These are phyloP conservation scores for Scleroderma bovista DNA, from an alignment of 768 basidiomycete species.

Conservation along the genomic window DNA sequence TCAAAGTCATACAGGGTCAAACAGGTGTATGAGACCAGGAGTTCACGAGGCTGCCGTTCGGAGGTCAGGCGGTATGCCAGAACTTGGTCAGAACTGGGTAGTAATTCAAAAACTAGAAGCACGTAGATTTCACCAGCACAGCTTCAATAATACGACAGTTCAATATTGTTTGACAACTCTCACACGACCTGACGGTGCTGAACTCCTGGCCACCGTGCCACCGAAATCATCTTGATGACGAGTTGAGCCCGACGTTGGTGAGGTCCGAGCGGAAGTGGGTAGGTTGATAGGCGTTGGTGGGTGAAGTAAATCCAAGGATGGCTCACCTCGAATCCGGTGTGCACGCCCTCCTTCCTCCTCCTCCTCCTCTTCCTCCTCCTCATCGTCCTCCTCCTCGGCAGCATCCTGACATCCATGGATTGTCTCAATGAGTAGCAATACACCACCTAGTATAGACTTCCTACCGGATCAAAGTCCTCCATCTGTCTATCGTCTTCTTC, in stretches of 20 bases:
- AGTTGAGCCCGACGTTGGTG: slow-evolving; percentile 45
- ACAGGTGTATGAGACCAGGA: too few species aligned
- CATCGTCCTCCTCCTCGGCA: slow-evolving; percentile 52
- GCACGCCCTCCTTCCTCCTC: slow-evolving; percentile 22
- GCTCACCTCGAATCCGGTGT: slow-evolving; percentile 32
- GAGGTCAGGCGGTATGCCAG: too few species aligned
- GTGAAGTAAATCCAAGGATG: slow-evolving; percentile 31
- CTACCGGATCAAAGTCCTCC: slow-evolving; percentile 84
- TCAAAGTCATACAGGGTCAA: too few species aligned
- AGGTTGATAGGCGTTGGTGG: slow-evolving; percentile 37
- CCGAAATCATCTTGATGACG: slow-evolving; percentile 39
- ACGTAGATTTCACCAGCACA: not conserved
- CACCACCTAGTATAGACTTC: slow-evolving; percentile 12
- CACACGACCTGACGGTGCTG: slow-evolving; percentile 36
- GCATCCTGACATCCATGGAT: slow-evolving; percentile 38
- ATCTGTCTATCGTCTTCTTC: slow-evolving; percentile 62
- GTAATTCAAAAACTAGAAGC: not conserved
- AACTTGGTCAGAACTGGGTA: not conserved
- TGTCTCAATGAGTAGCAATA: not conserved
- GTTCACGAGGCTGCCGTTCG: too few species aligned
- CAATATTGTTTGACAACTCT: slow-evolving; percentile 45
- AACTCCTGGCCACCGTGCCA: slow-evolving; percentile 17
- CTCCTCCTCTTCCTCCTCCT: slow-evolving; percentile 42
- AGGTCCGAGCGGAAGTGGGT: slow-evolving; percentile 42
- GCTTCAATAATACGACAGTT: slow-evolving; percentile 13